A percentile compares a stretch with the other conserved stretches of the same genome.
Evolutionary conservation across 2,329 filamentous ascomycete species (phyloP).

Genomic region (Scleromitrula shiraiana): DNA sequence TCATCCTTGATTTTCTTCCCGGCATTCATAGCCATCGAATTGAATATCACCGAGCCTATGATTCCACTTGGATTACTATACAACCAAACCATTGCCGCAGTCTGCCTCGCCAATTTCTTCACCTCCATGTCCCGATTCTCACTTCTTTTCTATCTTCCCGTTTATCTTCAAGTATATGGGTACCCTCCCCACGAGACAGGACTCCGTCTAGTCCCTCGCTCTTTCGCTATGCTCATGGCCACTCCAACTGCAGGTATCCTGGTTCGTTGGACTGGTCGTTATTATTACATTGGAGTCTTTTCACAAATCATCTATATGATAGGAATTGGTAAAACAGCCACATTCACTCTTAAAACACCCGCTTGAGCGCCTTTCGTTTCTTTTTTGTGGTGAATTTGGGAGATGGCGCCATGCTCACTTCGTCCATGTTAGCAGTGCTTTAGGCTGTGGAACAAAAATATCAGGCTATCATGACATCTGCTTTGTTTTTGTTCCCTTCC

Average conservation of each 20-base stretch:
- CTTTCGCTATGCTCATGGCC: slow-evolving; percentile 51
- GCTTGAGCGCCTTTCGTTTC: slow-evolving; percentile 42
- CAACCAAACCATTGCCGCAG: slow-evolving; percentile 54
- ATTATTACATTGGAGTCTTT: slow-evolving; percentile 56
- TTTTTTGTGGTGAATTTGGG: slow-evolving; percentile 41
- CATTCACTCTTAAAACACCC: slow-evolving; percentile 47
- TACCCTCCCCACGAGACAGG: slow-evolving; percentile 55
- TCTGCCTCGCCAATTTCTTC: slow-evolving; percentile 66
- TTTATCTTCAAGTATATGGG: slow-evolving; percentile 65
- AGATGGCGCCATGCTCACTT: slow-evolving; percentile 56
- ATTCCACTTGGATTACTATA: slow-evolving; percentile 57
- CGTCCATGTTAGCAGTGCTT: slow-evolving; percentile 60
- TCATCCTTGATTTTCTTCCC: neutral
- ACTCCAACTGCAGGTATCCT: slow-evolving; percentile 52
- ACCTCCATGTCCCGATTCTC: slow-evolving; percentile 48
- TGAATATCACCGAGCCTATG: slow-evolving; percentile 41
- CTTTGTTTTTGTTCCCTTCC: slow-evolving; percentile 71
- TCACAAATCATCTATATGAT: slow-evolving; percentile 38
- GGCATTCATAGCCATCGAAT: slow-evolving; percentile 40
- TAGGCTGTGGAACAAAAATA: slow-evolving; percentile 58
- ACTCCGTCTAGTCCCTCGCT: slow-evolving; percentile 56
- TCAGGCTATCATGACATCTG: slow-evolving; percentile 65
- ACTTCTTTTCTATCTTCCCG: slow-evolving; percentile 62
- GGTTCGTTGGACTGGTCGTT: slow-evolving; percentile 62
- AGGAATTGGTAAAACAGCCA: slow-evolving; percentile 41